Evolutionary conservation across 2,329 filamentous ascomycete species (phyloP).

Genomic region (Didymella glomerata): DNA sequence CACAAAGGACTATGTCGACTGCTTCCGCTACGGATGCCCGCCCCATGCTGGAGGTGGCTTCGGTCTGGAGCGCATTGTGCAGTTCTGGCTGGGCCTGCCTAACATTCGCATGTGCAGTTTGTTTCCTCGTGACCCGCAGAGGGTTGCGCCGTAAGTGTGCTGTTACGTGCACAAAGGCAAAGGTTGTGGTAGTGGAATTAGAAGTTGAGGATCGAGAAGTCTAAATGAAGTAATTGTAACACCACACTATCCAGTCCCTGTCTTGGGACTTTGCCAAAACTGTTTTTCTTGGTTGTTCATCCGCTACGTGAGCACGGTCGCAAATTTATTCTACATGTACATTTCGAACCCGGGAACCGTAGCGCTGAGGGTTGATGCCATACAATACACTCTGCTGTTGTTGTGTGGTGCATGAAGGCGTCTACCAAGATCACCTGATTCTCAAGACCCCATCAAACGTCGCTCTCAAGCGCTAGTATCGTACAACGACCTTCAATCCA

Average conservation of each 20-base stretch:
- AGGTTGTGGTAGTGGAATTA: background rate
- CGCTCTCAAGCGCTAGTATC: background rate
- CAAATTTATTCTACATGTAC: too few relatives aligned
- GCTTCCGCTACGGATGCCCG: constrained; percentile 70
- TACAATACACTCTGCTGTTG: too few relatives aligned
- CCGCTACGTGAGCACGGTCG: too few relatives aligned
- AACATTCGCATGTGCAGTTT: constrained; percentile 69
- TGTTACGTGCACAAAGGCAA: background rate
- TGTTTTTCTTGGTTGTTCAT: too few relatives aligned
- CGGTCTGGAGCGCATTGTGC: constrained; percentile 71
- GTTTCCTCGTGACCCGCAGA: constrained; percentile 70
- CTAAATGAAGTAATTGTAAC: constrained; percentile 1
- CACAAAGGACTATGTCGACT: constrained; percentile 69
- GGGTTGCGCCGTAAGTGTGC: constrained; percentile 55
- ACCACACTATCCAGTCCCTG: background rate
- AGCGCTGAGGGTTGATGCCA: too few relatives aligned
- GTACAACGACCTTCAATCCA: constrained; percentile 21
- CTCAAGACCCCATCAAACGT: too few relatives aligned
- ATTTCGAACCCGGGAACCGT: too few relatives aligned
- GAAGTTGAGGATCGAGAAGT: background rate
- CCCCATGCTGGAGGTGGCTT: constrained; percentile 72
- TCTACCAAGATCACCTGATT: too few relatives aligned
- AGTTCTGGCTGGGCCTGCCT: constrained; percentile 71
- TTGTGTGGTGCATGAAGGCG: too few relatives aligned
- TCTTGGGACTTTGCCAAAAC: too few relatives aligned